phyloP scores from a whole-genome alignment of 306 rosid species.

The Delonix regia region DNA sequence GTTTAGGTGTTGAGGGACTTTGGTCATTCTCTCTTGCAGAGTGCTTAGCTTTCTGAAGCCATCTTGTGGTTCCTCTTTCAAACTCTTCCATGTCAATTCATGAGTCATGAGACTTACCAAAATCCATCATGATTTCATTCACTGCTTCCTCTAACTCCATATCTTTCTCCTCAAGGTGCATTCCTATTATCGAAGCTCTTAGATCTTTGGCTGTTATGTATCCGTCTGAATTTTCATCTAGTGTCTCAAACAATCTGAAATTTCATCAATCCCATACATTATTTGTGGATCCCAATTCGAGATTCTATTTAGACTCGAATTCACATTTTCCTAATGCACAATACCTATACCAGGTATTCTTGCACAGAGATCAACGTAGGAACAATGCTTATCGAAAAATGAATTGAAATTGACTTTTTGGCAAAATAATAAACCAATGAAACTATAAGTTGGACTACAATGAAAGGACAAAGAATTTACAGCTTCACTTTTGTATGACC shows the following conservation, averaged over 20 bases:
- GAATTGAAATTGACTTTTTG: too few species aligned
- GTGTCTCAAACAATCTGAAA: conserved; percentile 45
- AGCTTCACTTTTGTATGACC: conserved; percentile 43
- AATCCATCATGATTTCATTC: conserved; percentile 38
- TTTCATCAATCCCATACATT: not conserved
- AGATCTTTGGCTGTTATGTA: conserved; percentile 35
- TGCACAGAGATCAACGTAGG: too few species aligned
- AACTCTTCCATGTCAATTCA: conserved; percentile 43
- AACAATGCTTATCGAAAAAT: too few species aligned
- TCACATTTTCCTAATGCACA: too few species aligned
- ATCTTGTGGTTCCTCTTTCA: conserved; percentile 42
- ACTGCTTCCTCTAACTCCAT: conserved; percentile 31
- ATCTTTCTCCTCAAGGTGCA: conserved; percentile 43
- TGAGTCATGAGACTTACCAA: conserved; percentile 32
- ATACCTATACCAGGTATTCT: too few species aligned
- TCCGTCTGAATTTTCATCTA: conserved; percentile 39
- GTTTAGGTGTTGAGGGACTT: conserved; percentile 20
- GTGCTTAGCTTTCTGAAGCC: conserved; percentile 40
- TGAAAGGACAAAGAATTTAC: not conserved
- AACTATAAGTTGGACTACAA: not conserved
- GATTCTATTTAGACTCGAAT: too few species aligned
- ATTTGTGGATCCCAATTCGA: too few species aligned
- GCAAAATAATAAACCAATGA: not conserved
- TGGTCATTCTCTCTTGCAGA: conserved; percentile 13
- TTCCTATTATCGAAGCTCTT: conserved; percentile 42